These are phyloP conservation scores for Phaeoacremonium minimum DNA, from an alignment of 2,329 filamentous ascomycete genomes.

Conservation along the genomic window DNA sequence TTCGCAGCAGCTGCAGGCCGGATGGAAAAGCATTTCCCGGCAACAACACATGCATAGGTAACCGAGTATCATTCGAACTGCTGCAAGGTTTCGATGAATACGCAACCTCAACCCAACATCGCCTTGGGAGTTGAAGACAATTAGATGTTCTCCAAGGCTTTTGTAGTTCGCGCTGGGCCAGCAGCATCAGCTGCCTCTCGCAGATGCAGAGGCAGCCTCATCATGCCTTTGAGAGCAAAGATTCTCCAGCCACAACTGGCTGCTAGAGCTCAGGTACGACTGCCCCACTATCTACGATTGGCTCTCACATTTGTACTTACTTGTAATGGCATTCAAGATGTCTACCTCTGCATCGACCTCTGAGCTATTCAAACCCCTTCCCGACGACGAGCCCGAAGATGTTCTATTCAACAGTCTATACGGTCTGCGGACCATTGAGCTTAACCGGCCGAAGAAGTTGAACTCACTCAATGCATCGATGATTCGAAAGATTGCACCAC, in stretches of 20 bases:
- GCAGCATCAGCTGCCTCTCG: constrained; percentile 39
- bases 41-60: too few species aligned
- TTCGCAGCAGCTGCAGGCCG: too few species aligned
- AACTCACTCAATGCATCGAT: constrained; percentile 94
- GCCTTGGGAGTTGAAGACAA: constrained; percentile 16
- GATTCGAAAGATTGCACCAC: constrained; percentile 88
- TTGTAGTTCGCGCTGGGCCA: constrained; percentile 49
- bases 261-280: too few species aligned
- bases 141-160: constrained; percentile 54
- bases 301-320: too few species aligned
- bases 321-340: constrained; percentile 31
- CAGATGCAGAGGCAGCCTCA: constrained; percentile 34
- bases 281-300: too few species aligned
- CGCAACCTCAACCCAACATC: too few species aligned
- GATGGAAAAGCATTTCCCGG: too few species aligned
- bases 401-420: constrained; percentile 88
- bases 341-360: constrained; percentile 18
- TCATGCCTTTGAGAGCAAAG: constrained; percentile 81
- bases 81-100: too few species aligned
- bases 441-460: constrained; percentile 88
- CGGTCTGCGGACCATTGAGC: constrained; percentile 85
- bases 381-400: constrained; percentile 76
- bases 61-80: too few species aligned
- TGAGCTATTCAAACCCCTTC: constrained; percentile 46
- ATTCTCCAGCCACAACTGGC: constrained; percentile 37